These are phyloP conservation scores for Luffa acutangula DNA, from an alignment of 306 rosid genomes.

Conservation along the genomic window DNA sequence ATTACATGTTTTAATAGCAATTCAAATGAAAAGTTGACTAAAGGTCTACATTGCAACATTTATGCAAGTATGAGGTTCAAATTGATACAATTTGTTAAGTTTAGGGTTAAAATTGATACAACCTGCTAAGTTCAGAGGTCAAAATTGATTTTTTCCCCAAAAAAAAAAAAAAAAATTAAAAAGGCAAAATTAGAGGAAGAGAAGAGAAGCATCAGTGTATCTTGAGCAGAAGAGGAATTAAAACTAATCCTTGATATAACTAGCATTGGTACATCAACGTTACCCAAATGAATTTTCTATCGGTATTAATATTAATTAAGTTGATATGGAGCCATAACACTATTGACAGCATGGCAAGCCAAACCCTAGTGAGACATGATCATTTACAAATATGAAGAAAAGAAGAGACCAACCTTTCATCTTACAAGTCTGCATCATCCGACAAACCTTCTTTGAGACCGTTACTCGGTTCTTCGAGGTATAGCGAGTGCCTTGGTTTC, in stretches of 20 bases:
- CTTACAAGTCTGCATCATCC: neutral
- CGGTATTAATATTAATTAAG: neutral
- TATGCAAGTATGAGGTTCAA: too few species aligned
- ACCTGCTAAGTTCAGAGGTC: too few species aligned
- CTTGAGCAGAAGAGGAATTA: neutral
- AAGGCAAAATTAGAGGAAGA: neutral
- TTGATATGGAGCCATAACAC: conserved; percentile 4
- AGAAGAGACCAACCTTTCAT: neutral
- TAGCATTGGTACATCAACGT: conserved; percentile 1
- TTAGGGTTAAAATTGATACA: too few species aligned
- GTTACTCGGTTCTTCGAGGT: conserved; percentile 11
- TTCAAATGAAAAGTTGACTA: too few species aligned
- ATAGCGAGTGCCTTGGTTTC: conserved; percentile 22
- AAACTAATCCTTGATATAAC: conserved; percentile 1
- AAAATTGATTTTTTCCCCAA: neutral
- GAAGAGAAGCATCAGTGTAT: neutral
- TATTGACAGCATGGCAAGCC: conserved; percentile 16
- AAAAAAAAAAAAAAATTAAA: neutral
- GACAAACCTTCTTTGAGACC: neutral
- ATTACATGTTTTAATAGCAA: too few species aligned
- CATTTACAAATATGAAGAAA: conserved; percentile 7
- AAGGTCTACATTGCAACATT: too few species aligned
- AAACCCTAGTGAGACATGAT: neutral
- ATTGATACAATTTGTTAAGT: too few species aligned
- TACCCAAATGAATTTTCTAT: conserved; percentile 4